Evolutionary conservation across 257 asterid species (phyloP).

Genomic region (Capsicum chinense): DNA sequence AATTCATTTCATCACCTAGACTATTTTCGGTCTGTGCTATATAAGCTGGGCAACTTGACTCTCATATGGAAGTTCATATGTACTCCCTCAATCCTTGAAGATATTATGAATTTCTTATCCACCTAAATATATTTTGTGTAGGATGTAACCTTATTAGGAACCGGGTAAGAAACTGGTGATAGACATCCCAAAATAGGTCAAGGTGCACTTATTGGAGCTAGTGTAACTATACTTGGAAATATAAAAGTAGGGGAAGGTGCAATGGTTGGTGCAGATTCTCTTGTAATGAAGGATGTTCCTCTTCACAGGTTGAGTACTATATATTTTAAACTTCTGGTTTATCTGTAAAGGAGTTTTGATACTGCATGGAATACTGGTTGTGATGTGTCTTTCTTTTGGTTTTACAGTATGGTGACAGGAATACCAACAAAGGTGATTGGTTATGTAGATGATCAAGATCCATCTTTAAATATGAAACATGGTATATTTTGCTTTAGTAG

Average conservation of each 20-base stretch:
- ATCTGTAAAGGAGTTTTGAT: not conserved
- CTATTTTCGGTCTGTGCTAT: no score
- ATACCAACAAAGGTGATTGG: not conserved
- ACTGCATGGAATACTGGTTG: not conserved
- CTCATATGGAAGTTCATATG: no score
- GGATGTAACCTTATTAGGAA: no score
- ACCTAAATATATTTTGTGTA: no score
- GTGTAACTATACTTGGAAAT: slow-evolving; percentile 50
- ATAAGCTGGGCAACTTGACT: no score
- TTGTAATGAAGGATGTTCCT: slow-evolving; percentile 50
- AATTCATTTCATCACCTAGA: no score
- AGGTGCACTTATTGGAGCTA: slow-evolving; percentile 56
- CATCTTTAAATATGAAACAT: no score
- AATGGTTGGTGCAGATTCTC: slow-evolving; percentile 53
- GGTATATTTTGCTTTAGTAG: no score
- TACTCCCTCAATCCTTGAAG: no score
- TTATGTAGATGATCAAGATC: no score
- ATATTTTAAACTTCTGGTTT: slow-evolving; percentile 2
- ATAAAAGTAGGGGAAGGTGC: slow-evolving; percentile 55
- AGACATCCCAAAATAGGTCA: slow-evolving; percentile 10
- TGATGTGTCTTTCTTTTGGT: slow-evolving; percentile 24
- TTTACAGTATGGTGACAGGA: slow-evolving; percentile 53
- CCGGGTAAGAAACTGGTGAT: no score
- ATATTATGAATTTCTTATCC: no score
- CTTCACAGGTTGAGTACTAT: slow-evolving; percentile 45